These are phyloP conservation scores for Clonostachys byssicola DNA, from an alignment of 2,329 filamentous ascomycete genomes.

Conservation along the genomic window DNA sequence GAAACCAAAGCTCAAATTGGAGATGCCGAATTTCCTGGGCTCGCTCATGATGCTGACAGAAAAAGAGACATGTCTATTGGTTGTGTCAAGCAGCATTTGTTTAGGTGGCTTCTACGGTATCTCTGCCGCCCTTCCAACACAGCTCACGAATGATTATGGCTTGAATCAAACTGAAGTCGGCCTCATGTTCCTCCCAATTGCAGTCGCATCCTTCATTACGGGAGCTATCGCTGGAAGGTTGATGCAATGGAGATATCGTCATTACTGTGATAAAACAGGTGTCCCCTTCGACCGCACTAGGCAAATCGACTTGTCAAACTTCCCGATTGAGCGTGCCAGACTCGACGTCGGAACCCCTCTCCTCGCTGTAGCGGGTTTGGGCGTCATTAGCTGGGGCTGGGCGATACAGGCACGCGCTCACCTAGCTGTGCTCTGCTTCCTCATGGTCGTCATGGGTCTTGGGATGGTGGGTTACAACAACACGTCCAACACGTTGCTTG, in stretches of 20 bases:
- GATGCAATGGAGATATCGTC: conserved; percentile 65
- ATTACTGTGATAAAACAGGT: conserved; percentile 44
- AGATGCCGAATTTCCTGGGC: conserved; percentile 32
- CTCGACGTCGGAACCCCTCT: conserved; percentile 37
- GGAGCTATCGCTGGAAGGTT: conserved; percentile 44
- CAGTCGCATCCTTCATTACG: conserved; percentile 41
- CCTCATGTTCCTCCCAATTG: conserved; percentile 47
- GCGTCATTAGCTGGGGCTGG: conserved; percentile 49
- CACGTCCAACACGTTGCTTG: conserved; percentile 51
- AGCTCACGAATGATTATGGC: conserved; percentile 49
- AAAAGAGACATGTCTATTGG: conserved; percentile 35
- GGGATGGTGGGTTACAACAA: conserved; percentile 44
- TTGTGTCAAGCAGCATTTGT: conserved; percentile 32
- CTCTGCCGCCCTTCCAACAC: conserved; percentile 35
- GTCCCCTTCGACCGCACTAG: conserved; percentile 43
- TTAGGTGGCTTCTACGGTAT: conserved; percentile 43
- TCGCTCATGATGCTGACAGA: conserved; percentile 34
- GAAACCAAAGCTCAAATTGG: conserved; percentile 21
- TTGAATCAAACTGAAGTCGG: conserved; percentile 52
- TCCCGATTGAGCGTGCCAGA: conserved; percentile 47
- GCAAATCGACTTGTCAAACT: conserved; percentile 19
- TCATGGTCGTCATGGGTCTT: conserved; percentile 40
- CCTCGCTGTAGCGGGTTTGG: conserved; percentile 40
- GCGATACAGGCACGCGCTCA: conserved; percentile 33
- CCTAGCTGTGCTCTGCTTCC: conserved; percentile 39